Conservation (phyloP, 371 early-diverging fungal species). For the Coelomomyces lativittatus region DNA sequence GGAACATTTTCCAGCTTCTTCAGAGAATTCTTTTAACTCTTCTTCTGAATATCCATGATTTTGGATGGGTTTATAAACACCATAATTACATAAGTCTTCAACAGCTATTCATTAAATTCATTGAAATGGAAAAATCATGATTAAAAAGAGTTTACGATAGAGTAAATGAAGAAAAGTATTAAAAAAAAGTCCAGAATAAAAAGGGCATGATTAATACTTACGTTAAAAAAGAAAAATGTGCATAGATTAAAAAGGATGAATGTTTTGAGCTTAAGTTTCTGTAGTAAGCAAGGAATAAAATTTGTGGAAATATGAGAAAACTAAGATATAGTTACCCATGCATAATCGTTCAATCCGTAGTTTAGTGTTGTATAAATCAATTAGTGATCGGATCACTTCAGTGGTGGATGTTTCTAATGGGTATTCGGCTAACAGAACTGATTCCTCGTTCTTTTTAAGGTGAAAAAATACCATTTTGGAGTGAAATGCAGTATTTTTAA, state of each 20-base stretch:
- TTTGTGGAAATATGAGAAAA: too few species aligned
- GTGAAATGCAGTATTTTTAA: too few species aligned
- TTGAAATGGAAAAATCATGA: neutral
- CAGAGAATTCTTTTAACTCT: slow-evolving; percentile 14
- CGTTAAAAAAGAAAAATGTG: too few species aligned
- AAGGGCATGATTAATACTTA: too few species aligned
- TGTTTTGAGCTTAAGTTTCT: too few species aligned
- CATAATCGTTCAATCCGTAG: slow-evolving; percentile 13
- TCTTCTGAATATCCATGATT: slow-evolving; percentile 32
- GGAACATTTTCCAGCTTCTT: slow-evolving; percentile 1
- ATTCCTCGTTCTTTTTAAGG: slow-evolving; percentile 17
- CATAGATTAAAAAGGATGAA: too few species aligned
- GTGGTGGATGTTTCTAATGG: slow-evolving; percentile 6
- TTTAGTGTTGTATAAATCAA: slow-evolving; percentile 10
- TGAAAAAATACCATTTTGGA: slow-evolving; percentile 16
- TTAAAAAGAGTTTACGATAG: neutral
- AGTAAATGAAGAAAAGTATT: neutral
- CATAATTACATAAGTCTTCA: slow-evolving; percentile 18
- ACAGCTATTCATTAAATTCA: slow-evolving; percentile 7
- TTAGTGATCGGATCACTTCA: slow-evolving; percentile 7
- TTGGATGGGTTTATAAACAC: slow-evolving; percentile 14
- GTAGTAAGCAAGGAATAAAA: too few species aligned
- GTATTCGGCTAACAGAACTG: slow-evolving; percentile 12
- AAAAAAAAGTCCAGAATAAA: too few species aligned
- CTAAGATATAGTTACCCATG: slow-evolving; percentile 14